phyloP scores from a whole-genome alignment of 192 early-diverging fungal species.

The Funneliformis mosseae region DNA sequence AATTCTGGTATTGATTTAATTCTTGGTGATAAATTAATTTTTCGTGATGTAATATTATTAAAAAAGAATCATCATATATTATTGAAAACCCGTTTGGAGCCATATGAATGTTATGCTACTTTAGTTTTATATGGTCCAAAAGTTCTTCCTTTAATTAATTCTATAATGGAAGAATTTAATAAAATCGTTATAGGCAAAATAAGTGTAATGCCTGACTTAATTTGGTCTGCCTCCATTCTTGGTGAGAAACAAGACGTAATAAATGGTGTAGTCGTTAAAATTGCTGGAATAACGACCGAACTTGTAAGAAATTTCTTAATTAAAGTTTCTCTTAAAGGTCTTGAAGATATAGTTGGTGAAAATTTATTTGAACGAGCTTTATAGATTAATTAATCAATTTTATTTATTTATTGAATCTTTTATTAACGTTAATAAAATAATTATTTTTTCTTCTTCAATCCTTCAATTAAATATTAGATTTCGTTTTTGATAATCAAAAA shows the following conservation, averaged over 20 bases:
- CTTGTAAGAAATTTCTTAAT: constrained; percentile 33
- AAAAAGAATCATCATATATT: constrained; percentile 45
- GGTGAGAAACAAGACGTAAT: background rate
- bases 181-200: constrained; percentile 25
- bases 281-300: constrained; percentile 34
- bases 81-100: constrained; percentile 46
- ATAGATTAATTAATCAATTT: background rate
- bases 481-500: no score
- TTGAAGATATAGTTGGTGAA: constrained; percentile 29
- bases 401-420: no score
- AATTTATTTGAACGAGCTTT: constrained; percentile 27
- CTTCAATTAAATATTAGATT: no score
- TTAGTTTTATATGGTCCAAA: constrained; percentile 54
- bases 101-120: constrained; percentile 63
- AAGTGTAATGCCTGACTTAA: constrained; percentile 11
- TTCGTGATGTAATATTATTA: constrained; percentile 57
- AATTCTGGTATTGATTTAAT: constrained; percentile 43
- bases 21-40: constrained; percentile 35
- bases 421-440: no score
- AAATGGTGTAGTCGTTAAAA: constrained; percentile 24
- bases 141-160: background rate
- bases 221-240: constrained; percentile 29
- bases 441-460: no score
- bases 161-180: constrained; percentile 32
- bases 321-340: constrained; percentile 4